Percentiles rank a stretch among this genome's conserved stretches.
Evolutionary conservation across 441 rosid genomes (phyloP).

Genomic region (Lepidium campestre): DNA sequence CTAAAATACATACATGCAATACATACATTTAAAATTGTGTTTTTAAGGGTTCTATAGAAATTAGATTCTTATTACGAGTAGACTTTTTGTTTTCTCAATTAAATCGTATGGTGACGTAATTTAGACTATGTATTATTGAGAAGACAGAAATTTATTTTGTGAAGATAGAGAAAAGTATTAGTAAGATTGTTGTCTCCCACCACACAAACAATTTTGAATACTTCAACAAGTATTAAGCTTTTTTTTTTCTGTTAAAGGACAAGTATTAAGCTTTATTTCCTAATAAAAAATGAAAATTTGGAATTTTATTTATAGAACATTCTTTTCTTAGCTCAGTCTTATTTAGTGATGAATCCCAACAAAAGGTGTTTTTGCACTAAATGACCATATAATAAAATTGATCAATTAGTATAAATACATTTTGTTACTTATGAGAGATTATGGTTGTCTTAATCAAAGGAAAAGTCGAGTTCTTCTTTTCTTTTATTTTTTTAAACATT

Average conservation of each 20-base stretch:
- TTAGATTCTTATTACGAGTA: not conserved
- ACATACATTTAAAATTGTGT: too few relatives aligned
- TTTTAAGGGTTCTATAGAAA: not conserved
- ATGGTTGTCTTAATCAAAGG: constrained; percentile 20
- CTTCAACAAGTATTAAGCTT: too few relatives aligned
- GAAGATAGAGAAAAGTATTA: not conserved
- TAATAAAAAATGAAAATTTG: not conserved
- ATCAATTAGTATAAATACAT: not conserved
- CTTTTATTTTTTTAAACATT: not conserved
- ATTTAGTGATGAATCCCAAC: not conserved
- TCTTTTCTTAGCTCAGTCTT: not conserved
- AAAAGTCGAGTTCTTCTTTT: not conserved
- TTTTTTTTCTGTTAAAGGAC: too few relatives aligned
- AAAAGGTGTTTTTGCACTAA: not conserved
- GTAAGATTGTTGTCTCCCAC: constrained; percentile 18
- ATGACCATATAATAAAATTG: not conserved
- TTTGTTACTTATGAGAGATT: not conserved
- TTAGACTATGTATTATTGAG: constrained; percentile 7
- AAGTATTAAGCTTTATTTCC: not conserved
- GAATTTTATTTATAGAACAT: not conserved
- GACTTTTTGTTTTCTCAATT: not conserved
- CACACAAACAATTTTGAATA: not conserved
- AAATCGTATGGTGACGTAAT: not conserved
- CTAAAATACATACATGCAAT: not conserved
- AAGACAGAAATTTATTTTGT: constrained; percentile 9